Conservation (phyloP, 176 grass and related monocot species). For the Microstegium vimineum region DNA sequence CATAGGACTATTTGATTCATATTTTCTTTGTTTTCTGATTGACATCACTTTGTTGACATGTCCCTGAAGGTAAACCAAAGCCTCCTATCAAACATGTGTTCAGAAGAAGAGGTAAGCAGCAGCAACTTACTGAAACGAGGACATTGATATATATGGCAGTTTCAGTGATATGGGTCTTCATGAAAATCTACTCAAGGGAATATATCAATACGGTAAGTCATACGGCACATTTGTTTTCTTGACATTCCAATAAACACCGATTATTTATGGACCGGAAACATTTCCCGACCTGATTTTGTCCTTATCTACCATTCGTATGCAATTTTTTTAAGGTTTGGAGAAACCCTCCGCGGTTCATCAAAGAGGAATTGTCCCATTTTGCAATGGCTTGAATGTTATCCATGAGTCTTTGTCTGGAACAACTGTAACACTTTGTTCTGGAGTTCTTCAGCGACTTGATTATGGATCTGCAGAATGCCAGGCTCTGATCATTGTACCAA, state of each 20-base stretch:
- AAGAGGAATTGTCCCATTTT: conserved; percentile 67
- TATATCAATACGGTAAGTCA: conserved; percentile 60
- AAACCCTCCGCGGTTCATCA: conserved; percentile 56
- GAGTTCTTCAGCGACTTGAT: conserved; percentile 63
- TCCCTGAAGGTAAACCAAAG: conserved; percentile 18
- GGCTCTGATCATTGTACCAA: conserved; percentile 65
- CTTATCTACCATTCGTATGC: not conserved
- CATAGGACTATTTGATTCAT: not conserved
- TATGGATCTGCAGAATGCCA: conserved; percentile 60
- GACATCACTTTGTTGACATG: not conserved
- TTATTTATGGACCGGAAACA: not conserved
- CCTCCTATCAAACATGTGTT: conserved; percentile 16
- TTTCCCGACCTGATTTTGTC: not conserved
- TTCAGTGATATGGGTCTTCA: conserved; percentile 64
- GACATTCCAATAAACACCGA: not conserved
- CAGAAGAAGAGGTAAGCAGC: conserved; percentile 18
- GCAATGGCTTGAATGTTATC: conserved; percentile 73
- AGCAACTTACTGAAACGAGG: not conserved
- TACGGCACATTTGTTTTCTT: not conserved
- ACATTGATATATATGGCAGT: conserved; percentile 43
- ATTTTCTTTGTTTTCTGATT: conserved; percentile 1
- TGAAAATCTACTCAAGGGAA: conserved; percentile 69
- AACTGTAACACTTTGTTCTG: conserved; percentile 65
- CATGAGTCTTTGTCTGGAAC: conserved; percentile 60
- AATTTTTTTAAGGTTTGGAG: conserved; percentile 52